phyloP scores from a whole-genome alignment of 2,329 filamentous ascomycete species.

The Pseudogymnoascus sp. region DNA sequence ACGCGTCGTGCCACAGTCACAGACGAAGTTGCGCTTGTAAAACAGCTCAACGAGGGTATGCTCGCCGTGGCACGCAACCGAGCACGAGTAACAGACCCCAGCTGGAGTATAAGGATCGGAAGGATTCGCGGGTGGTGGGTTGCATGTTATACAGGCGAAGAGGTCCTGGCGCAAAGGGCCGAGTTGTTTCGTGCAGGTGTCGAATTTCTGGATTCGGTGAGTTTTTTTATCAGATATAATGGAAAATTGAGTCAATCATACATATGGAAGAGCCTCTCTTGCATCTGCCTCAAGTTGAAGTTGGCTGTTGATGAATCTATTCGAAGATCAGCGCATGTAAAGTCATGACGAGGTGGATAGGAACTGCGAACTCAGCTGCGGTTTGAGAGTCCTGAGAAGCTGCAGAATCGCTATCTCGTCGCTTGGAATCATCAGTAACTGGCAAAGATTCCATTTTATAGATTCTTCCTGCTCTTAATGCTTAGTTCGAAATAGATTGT shows the following conservation, averaged over 20 bases:
- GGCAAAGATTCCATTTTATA: not conserved
- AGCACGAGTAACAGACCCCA: slow-evolving; percentile 93
- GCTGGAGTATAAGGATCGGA: slow-evolving; percentile 61
- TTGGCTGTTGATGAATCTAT: slow-evolving; percentile 78
- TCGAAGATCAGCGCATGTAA: slow-evolving; percentile 9
- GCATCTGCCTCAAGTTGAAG: slow-evolving; percentile 90
- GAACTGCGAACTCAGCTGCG: slow-evolving; percentile 33
- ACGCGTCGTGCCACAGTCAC: slow-evolving; percentile 87
- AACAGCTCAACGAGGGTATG: slow-evolving; percentile 94
- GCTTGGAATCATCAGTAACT: not conserved
- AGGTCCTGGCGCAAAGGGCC: slow-evolving; percentile 80
- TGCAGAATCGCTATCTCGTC: slow-evolving; percentile 6
- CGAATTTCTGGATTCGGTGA: slow-evolving; percentile 61
- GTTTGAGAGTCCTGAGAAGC: slow-evolving; percentile 45
- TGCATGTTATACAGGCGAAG: slow-evolving; percentile 91
- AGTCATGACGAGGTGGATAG: not conserved
- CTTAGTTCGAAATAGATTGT: not conserved
- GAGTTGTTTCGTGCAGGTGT: slow-evolving; percentile 83
- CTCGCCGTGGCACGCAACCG: slow-evolving; percentile 91
- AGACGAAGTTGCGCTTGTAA: slow-evolving; percentile 88
- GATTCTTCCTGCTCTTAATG: not conserved
- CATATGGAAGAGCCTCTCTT: slow-evolving; percentile 87
- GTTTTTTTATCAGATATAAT: not conserved
- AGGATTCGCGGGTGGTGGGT: slow-evolving; percentile 59
- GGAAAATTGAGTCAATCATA: slow-evolving; percentile 35